These are phyloP conservation scores for Nicotiana attenuata DNA, from an alignment of 257 asterid genomes.

Conservation along the genomic window DNA sequence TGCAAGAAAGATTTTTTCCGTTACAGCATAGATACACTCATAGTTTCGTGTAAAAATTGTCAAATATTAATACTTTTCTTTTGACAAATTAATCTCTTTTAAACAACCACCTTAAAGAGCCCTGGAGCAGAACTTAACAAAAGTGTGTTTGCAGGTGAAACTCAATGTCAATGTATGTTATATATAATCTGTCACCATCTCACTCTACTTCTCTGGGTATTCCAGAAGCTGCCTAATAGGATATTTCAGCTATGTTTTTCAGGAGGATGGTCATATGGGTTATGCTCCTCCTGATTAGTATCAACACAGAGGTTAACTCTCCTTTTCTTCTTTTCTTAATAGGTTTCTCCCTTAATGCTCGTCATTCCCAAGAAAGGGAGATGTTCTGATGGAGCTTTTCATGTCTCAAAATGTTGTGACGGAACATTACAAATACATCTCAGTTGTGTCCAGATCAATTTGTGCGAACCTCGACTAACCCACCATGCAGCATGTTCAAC, in stretches of 20 bases:
- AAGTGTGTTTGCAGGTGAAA: not conserved
- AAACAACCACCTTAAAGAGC: not conserved
- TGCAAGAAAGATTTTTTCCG: conserved; percentile 17
- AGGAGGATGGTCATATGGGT: not conserved
- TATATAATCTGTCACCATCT: not conserved
- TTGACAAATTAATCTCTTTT: not conserved
- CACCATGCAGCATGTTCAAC: not conserved
- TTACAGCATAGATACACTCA: not conserved
- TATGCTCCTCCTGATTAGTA: not conserved
- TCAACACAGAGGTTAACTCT: not conserved
- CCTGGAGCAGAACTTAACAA: not conserved
- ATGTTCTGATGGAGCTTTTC: not conserved
- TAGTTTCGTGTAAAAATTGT: not conserved
- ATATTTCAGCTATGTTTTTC: not conserved
- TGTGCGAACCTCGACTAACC: not conserved
- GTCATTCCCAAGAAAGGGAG: not conserved
- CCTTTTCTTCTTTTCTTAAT: conserved; percentile 6
- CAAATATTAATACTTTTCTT: not conserved
- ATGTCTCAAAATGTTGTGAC: not conserved
- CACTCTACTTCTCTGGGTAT: not conserved
- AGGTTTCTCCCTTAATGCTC: not conserved
- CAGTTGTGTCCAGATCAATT: not conserved
- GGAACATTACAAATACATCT: not conserved
- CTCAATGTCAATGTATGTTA: not conserved
- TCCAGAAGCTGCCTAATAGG: conserved; percentile 1